phyloP scores from a whole-genome alignment of 2,329 filamentous ascomycete species.

The Grosmannia clavigera region DNA sequence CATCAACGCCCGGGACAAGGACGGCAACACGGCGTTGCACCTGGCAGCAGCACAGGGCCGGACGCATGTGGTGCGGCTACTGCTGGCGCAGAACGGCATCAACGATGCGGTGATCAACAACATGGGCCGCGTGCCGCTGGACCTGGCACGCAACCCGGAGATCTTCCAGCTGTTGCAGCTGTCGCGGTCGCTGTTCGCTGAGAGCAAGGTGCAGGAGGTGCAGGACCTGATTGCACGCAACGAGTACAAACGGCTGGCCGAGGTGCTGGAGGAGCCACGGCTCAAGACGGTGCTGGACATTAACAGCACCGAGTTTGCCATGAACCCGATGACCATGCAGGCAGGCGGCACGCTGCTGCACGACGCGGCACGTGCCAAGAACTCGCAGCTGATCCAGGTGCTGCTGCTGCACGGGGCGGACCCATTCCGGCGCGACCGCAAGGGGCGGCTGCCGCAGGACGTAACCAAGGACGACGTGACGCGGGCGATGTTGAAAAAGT shows the following conservation, averaged over 20 bases:
- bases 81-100: slow-evolving; percentile 71
- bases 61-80: slow-evolving; percentile 64
- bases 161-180: slow-evolving; percentile 94
- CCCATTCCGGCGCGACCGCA: slow-evolving; percentile 87
- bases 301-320: slow-evolving; percentile 80
- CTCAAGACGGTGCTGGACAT: slow-evolving; percentile 83
- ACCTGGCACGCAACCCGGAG: slow-evolving; percentile 80
- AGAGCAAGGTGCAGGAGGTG: slow-evolving; percentile 72
- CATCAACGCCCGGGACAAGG: slow-evolving; percentile 79
- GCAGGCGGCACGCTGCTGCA: slow-evolving; percentile 86
- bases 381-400: slow-evolving; percentile 78
- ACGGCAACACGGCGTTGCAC: slow-evolving; percentile 89
- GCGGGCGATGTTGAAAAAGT: slow-evolving; percentile 79
- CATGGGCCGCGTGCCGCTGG: slow-evolving; percentile 72
- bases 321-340: slow-evolving; percentile 64
- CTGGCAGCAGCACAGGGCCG: slow-evolving; percentile 75
- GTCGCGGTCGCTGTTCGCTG: slow-evolving; percentile 77
- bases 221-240: slow-evolving; percentile 62
- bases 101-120: slow-evolving; percentile 83
- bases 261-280: slow-evolving; percentile 70
- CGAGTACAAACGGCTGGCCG: slow-evolving; percentile 68
- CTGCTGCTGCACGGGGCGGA: slow-evolving; percentile 89
- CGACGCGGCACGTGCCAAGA: slow-evolving; percentile 80
- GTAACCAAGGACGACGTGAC: slow-evolving; percentile 91
- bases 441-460: slow-evolving; percentile 90